Evolutionary conservation across 1,139 yeast species (phyloP).

Genomic region (Candida pseudocylindracea): DNA sequence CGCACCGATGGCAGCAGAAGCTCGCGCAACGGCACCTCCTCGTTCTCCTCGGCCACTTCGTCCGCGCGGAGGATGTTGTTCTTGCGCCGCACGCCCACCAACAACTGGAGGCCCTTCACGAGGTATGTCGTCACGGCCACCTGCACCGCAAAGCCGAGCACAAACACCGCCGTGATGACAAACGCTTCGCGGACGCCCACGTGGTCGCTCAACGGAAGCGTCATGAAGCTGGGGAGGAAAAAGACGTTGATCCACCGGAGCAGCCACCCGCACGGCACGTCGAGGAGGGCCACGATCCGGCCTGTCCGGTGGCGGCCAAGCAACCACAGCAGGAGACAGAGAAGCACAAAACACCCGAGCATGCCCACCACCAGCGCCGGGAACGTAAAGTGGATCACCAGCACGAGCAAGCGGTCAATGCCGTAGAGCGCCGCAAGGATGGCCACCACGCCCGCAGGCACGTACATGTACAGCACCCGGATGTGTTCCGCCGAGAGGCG

Average conservation of each 20-base stretch:
- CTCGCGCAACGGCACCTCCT: too few relatives aligned
- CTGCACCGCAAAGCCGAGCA: constrained; percentile 34
- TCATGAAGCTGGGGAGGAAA: constrained; percentile 58
- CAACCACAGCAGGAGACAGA: constrained; percentile 14
- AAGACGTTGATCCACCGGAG: constrained; percentile 61
- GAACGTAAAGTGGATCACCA: constrained; percentile 28
- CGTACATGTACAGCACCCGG: constrained; percentile 7
- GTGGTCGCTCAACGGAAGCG: constrained; percentile 41
- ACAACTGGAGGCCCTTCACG: too few relatives aligned
- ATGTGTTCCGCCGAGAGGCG: too few relatives aligned
- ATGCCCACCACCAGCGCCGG: constrained; percentile 64
- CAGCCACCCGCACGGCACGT: constrained; percentile 11
- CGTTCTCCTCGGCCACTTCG: too few relatives aligned
- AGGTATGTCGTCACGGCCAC: constrained; percentile 6
- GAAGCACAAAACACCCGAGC: constrained; percentile 32
- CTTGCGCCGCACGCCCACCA: too few relatives aligned
- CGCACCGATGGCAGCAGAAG: too few relatives aligned
- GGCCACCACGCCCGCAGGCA: constrained; percentile 15
- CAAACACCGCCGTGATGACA: constrained; percentile 45
- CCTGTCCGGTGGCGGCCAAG: constrained; percentile 1
- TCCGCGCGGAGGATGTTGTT: too few relatives aligned
- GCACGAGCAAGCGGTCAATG: constrained; percentile 26
- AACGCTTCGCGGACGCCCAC: constrained; percentile 31
- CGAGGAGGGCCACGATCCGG: constrained; percentile 1
- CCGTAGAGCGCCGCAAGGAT: constrained; percentile 32